Conservation (phyloP, 73 alveolate species). For the Stentor roeselii region DNA sequence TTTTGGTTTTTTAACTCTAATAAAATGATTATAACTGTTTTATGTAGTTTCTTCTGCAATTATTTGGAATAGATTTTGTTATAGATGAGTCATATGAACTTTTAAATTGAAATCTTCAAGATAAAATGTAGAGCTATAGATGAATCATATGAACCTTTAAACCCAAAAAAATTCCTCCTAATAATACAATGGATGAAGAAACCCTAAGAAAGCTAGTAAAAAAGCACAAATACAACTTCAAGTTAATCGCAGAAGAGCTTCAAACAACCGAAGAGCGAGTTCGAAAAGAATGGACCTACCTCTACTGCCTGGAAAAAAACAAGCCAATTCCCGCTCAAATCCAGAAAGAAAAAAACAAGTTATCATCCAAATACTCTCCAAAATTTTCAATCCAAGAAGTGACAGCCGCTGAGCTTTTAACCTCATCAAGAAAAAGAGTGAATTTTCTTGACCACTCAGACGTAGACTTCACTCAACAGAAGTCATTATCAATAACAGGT, state of each 20-base stretch:
- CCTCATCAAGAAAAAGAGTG: conserved; percentile 6
- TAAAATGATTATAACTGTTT: too few species aligned
- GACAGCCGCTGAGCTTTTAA: conserved; percentile 1
- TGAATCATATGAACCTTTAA: too few species aligned
- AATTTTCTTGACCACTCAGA: conserved; percentile 49
- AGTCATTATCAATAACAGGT: conserved; percentile 50
- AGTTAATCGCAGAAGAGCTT: background rate
- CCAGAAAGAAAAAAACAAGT: background rate
- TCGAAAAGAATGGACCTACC: background rate
- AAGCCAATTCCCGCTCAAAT: conserved; percentile 13
- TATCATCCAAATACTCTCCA: background rate
- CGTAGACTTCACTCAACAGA: conserved; percentile 52
- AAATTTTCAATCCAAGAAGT: conserved; percentile 11
- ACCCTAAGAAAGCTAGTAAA: background rate
- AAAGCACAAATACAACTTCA: background rate
- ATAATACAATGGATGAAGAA: background rate
- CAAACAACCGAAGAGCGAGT: background rate
- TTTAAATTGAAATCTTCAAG: too few species aligned
- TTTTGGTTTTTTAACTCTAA: too few species aligned
- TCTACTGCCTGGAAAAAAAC: background rate
- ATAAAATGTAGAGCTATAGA: too few species aligned
- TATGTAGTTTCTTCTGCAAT: too few species aligned
- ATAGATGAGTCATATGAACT: too few species aligned
- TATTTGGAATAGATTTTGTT: too few species aligned
- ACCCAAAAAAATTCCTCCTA: background rate